Conservation (phyloP, 345 rosid species). For the Physaria fendleri region DNA sequence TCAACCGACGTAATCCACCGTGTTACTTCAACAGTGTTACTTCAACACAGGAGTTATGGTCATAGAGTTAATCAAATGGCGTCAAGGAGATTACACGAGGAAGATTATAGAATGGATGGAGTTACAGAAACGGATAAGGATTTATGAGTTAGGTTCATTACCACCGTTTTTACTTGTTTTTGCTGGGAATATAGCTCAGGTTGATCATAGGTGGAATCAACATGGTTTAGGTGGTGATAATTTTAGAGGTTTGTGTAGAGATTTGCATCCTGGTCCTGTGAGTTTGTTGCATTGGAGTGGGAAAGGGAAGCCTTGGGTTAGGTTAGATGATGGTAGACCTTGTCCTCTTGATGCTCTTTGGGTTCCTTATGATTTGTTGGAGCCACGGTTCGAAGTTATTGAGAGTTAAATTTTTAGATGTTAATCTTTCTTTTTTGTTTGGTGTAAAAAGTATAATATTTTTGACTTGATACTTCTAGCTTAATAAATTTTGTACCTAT, state of each 20-base stretch:
- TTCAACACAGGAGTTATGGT: conserved; percentile 94
- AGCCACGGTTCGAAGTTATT: conserved; percentile 37
- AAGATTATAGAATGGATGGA: conserved; percentile 94
- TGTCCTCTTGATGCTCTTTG: conserved; percentile 59
- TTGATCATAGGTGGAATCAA: conserved; percentile 84
- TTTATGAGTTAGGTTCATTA: conserved; percentile 72
- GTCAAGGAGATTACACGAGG: conserved; percentile 56
- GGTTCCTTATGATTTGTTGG: conserved; percentile 48
- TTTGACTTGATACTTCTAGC: conserved; percentile 18
- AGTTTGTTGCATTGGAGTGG: conserved; percentile 73
- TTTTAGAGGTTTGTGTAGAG: conserved; percentile 42
- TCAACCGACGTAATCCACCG: conserved; percentile 47
- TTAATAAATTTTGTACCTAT: conserved; percentile 12
- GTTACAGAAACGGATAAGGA: conserved; percentile 73
- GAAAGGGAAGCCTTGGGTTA: conserved; percentile 64
- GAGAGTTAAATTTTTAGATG: conserved; percentile 25
- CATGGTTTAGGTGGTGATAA: conserved; percentile 76
- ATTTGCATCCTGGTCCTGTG: conserved; percentile 61
- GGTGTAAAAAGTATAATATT: not conserved
- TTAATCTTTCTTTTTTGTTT: not conserved
- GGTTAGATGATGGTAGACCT: conserved; percentile 43
- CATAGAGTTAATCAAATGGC: conserved; percentile 67
- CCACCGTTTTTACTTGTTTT: conserved; percentile 79
- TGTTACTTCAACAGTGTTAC: too few species aligned
- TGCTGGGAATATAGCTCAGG: conserved; percentile 69